These are phyloP conservation scores for Hydnum rufescens DNA, from an alignment of 768 basidiomycete genomes.

Conservation along the genomic window DNA sequence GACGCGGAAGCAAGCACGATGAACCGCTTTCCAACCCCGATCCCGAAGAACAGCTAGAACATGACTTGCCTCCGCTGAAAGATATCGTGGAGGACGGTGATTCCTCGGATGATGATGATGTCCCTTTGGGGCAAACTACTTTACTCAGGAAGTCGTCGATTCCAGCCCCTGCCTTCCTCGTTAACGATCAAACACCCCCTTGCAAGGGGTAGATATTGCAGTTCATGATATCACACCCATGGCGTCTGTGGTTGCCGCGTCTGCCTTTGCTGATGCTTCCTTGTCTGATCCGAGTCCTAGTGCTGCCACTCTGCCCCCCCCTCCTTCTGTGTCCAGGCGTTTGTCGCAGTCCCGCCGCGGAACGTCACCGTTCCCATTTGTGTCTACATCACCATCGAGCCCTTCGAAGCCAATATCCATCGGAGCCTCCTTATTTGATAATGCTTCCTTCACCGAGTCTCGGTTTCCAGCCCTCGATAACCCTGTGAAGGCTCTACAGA, in stretches of 20 bases:
- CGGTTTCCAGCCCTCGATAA: not conserved
- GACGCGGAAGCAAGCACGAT: too few relatives aligned
- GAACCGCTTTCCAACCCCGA: too few relatives aligned
- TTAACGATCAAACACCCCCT: not conserved
- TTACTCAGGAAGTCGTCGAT: too few relatives aligned
- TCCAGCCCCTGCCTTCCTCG: not conserved
- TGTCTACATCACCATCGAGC: too few relatives aligned
- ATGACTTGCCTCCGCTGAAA: conserved; percentile 12
- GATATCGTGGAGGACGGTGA: conserved; percentile 13
- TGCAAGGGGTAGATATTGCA: conserved; percentile 1
- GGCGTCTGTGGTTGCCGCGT: not conserved
- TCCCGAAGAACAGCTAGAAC: not conserved
- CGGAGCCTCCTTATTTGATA: too few relatives aligned
- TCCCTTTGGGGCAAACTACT: not conserved
- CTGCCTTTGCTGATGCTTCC: conserved; percentile 1
- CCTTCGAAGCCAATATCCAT: too few relatives aligned
- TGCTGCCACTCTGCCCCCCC: not conserved
- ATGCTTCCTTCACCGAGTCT: too few relatives aligned
- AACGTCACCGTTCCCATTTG: not conserved
- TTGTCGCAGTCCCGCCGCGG: not conserved
- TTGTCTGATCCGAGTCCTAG: conserved; percentile 9
- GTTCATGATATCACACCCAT: conserved; percentile 40
- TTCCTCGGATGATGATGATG: conserved; percentile 2
- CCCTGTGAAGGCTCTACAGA: not conserved
- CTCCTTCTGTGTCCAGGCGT: not conserved